Conservation (phyloP, 441 rosid species). For the Corymbia citriodora region DNA sequence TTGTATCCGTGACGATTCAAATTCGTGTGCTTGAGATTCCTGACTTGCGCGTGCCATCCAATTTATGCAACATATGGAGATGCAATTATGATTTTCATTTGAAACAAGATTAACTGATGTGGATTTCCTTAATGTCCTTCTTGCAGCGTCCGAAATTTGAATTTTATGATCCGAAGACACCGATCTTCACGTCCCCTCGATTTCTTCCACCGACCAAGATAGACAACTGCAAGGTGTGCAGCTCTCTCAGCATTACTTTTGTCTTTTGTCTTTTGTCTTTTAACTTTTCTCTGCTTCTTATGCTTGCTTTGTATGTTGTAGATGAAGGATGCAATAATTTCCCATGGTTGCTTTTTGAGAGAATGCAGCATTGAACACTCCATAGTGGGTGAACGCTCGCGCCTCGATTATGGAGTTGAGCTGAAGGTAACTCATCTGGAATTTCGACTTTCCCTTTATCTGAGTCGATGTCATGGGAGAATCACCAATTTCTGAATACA, state of each 20-base stretch:
- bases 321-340: slow-evolving; percentile 76
- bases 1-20: neutral
- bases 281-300: slow-evolving; percentile 1
- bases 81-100: neutral
- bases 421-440: slow-evolving; percentile 40
- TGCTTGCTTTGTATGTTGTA: slow-evolving; percentile 16
- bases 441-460: neutral
- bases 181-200: slow-evolving; percentile 85
- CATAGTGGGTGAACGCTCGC: slow-evolving; percentile 84
- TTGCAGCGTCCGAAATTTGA: slow-evolving; percentile 67
- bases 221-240: slow-evolving; percentile 63
- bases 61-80: neutral
- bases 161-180: slow-evolving; percentile 82
- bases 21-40: neutral
- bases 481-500: neutral
- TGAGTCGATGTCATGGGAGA: neutral
- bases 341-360: slow-evolving; percentile 94
- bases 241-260: neutral
- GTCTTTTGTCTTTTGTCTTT: neutral
- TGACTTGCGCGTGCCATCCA: neutral
- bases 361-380: slow-evolving; percentile 69
- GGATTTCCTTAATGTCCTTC: neutral
- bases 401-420: slow-evolving; percentile 78
- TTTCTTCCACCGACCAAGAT: slow-evolving; percentile 85
- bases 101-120: neutral